phyloP scores from a whole-genome alignment of 495 filamentous ascomycete species.

The Cryomyces minteri region DNA sequence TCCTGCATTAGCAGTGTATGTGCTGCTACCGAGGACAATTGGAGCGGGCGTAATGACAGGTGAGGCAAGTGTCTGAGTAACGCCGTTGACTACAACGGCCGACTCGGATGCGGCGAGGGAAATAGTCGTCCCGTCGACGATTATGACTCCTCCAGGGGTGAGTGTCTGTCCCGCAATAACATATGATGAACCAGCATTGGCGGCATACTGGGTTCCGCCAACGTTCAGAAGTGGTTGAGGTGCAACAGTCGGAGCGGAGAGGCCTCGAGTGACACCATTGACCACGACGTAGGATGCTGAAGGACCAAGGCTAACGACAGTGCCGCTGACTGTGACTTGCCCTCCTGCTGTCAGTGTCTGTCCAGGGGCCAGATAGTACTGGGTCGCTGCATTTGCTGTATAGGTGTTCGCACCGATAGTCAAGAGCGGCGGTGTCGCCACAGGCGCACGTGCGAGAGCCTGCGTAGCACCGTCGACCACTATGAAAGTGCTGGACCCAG shows the following conservation, averaged over 20 bases:
- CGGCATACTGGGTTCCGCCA: constrained; percentile 13
- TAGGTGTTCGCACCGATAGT: constrained; percentile 14
- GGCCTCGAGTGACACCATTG: constrained; percentile 10
- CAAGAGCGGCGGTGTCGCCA: constrained; percentile 10
- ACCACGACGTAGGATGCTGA: constrained; percentile 13
- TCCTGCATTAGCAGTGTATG: constrained; percentile 14
- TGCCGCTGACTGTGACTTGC: constrained; percentile 12
- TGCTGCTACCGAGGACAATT: background rate
- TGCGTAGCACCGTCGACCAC: background rate
- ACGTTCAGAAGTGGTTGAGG: constrained; percentile 15
- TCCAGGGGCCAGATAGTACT: constrained; percentile 14
- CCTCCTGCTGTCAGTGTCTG: constrained; percentile 16
- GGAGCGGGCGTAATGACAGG: background rate
- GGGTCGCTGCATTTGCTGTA: constrained; percentile 18
- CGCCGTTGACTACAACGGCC: background rate
- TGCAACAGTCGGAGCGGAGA: constrained; percentile 2
- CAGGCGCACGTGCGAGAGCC: background rate
- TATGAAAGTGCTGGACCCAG: too few relatives aligned
- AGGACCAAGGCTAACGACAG: constrained; percentile 6
- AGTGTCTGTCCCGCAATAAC: constrained; percentile 14
- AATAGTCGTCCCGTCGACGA: constrained; percentile 1
- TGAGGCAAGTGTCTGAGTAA: background rate
- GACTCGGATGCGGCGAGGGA: background rate
- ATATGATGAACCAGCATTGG: constrained; percentile 14
- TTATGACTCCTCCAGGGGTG: constrained; percentile 17